Base-by-base conservation (phyloP, 164 flowering plant species). In the Magnolia kwangsiensis region DNA sequence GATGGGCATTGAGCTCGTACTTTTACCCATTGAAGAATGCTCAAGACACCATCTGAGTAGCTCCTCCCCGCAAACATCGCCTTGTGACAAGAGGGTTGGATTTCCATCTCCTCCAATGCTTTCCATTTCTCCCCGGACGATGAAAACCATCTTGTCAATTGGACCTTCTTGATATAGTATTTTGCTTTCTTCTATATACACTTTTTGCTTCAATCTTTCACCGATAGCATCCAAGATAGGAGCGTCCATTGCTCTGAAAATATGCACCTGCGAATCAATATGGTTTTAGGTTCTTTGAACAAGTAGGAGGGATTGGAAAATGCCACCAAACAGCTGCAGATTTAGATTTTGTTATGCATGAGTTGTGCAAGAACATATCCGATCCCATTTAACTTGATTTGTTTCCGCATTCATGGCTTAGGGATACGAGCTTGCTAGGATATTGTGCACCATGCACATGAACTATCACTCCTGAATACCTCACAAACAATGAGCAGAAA, bases 21-120 rank as follows among this genome's bases (percentile, higher is more conserved):
- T 96, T 89, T 74, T 87, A 78, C 81, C 80, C 72, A 83, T 78
- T 2, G 90, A 77, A 78, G 86, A 83, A 65, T 88, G 86, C 78
- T 95, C 94, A 55, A 95, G 93, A 84, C 88, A 90, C 95, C 94
- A 90, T 49, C 87, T 84, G 29, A 95, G 92, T 71, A 95, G 97
- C 85, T 92, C 97, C 78, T 92, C 98, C 10, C 98, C 97, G 75
- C 91, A 89, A 67, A 86, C 89, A 82, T 87, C 91, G 59, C 95
- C 95, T 82, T 89, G 96, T 58, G 84, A 80, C 76, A 92, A 83
- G 24, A 84, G 79, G 58, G 78, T 73, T 55, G 61, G 61, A 73
- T 68, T 80, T 51, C 87, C 80, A 83, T 88, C 87, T 75, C 79
- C 89, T 65, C 86, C 90, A 19, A 67, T 74, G 75, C 90, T 89